Base-by-base conservation (phyloP, 768 basidiomycete species). In the Calvatia gigantea region DNA sequence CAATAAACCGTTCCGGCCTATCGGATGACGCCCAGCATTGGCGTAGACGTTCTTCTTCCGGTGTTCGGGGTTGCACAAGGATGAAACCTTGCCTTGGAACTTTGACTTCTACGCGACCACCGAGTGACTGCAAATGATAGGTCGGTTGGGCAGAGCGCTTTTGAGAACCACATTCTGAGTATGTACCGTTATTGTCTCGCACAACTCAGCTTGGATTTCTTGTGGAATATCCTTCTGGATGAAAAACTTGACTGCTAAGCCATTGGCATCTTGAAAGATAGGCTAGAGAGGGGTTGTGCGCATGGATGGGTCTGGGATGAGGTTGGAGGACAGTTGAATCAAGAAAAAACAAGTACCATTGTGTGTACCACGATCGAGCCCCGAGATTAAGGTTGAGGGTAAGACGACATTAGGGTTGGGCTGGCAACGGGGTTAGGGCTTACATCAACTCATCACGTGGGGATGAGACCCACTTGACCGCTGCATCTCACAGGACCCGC, bases 181-280 rank as follows among this genome's bases (percentile, higher is more conserved):
- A 53, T 78, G 35, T 53, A 90, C 89, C 0, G 87, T 82, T 49
- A 91, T 87, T 12, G 80, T 85, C 66, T 89, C 87, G 63, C 84
- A 85, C 28, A 91, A 68, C 58, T 90, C 85, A 15, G 84, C 83
- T 61, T 87, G 86, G 19, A 83, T 74, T 61, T 85, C 82, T 54
- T 84, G 76, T 3, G 81, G 69, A 7, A 92, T 74, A 67, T 91
- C 89, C 64, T 88, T 89, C 65, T 91, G 89, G 17, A 92, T 80
- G 67, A 91, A 92, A 65, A 92, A 92, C 64, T 91, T 92, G 76
- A 89, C 70, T 2, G 87, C 80, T 49, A 87, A 68, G 35, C 84
- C 84, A 63, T 78, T 81, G 58, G 62, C 67, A 61, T 88, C 88
- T 66, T 89, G 86, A 54, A 91, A 91, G 56, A 90, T 83, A 44